Base-by-base conservation (phyloP, 1,139 yeast species). In the Kurtzmaniella quercitrusa region DNA sequence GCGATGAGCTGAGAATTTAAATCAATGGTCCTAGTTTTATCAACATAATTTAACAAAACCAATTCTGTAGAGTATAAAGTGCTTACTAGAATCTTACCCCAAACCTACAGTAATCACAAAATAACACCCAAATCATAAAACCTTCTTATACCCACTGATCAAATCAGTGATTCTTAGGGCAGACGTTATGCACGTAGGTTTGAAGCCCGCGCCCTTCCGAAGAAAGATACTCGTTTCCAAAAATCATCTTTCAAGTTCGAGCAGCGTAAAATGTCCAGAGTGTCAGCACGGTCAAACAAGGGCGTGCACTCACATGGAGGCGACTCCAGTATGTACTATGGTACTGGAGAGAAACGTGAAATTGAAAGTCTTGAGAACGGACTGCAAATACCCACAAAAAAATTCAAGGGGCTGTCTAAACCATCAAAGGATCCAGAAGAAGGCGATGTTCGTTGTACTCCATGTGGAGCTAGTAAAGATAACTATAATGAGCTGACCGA, bases 401-500 rank as follows among this genome's bases (percentile, higher is more conserved):
- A 26, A 9, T 14, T 14, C 30, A 26, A 26, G 9, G 6, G 12
- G 39, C 42, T n/a, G 44, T 32, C 8, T 42, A 33, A n/a, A 40
- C 37, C 5, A 16, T 26, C 17, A 18, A 56, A 56, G 35, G 52
- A 53, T n/a, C 65, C 63, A 14, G 71, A 55, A n/a, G 73, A 61
- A 19, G 78, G 72, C n/a, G 71, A 65, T 21, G 85, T 84, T 5
- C 66, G 80, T 32, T 87, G 95, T 58, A 57, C 69, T 1, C 81
- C 79, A 0, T 83, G 89, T 60, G 84, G 83, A 2, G 67, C 85
- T 4, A 77, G 74, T n/a, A 82, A 84, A 51, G 78, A 72, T 12
- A 82, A 79, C 47, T 82, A 77, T 51, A 68, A 80, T 48, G 85
- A 74, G 44, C 82, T 73, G 1, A 76, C 73, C 5, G 89, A 83